These are phyloP conservation scores for Helotiales sp. DNA, from an alignment of 2,329 filamentous ascomycete species.

Conservation along the genomic window DNA sequence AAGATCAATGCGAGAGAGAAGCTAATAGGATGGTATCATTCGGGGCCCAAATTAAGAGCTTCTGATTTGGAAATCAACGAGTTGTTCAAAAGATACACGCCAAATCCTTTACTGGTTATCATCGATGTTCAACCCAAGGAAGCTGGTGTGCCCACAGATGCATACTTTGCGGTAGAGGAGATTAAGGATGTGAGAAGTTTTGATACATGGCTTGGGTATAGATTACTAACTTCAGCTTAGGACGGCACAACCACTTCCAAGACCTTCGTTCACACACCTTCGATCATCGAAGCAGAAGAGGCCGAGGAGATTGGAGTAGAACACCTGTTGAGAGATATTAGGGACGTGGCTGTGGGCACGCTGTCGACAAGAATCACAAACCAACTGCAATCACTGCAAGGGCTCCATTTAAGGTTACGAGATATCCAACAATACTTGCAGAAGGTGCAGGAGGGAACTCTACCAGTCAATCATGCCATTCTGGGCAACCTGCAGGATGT, in stretches of 20 bases:
- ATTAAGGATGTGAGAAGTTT: constrained; percentile 85
- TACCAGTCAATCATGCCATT: constrained; percentile 96
- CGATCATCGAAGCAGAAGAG: constrained; percentile 97
- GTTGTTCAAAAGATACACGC: constrained; percentile 98
- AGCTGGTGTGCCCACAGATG: constrained; percentile 94
- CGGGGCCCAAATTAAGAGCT: constrained; percentile 91
- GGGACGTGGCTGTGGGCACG: constrained; percentile 95
- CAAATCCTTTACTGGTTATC: constrained; percentile 94
- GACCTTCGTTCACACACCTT: constrained; percentile 98
- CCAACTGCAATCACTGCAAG: constrained; percentile 95
- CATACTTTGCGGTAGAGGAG: constrained; percentile 98
- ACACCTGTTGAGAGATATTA: constrained; percentile 95
- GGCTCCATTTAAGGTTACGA: constrained; percentile 87
- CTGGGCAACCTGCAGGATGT: constrained; percentile 98
- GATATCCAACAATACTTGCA: constrained; percentile 95
- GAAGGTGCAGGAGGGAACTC: constrained; percentile 88
- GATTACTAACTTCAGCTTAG: constrained; percentile 46
- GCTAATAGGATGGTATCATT: constrained; percentile 99
- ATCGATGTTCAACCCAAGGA: constrained; percentile 98
- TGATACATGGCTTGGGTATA: neutral
- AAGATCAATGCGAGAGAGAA: constrained; percentile 99
- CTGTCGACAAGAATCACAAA: constrained; percentile 96
- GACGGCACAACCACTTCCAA: constrained; percentile 95
- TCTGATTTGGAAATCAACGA: constrained; percentile 99
- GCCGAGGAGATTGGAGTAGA: constrained; percentile 99